These are phyloP conservation scores for Trichophyton schoenleinii DNA, from an alignment of 2,329 filamentous ascomycete species.

Conservation along the genomic window DNA sequence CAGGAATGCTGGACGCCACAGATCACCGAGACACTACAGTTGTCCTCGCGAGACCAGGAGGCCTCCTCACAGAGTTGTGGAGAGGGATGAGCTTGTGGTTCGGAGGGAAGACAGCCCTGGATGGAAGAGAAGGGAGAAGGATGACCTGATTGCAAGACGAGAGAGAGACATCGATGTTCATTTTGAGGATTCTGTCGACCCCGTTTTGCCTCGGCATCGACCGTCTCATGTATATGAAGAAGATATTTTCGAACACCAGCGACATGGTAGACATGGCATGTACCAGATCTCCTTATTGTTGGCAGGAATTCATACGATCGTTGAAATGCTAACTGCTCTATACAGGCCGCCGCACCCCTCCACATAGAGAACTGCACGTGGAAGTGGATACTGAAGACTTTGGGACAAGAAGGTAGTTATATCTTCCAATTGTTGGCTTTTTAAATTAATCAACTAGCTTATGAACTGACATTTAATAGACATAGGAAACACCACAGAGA, in stretches of 20 bases:
- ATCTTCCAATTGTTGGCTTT: constrained; percentile 11
- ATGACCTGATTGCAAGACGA: constrained; percentile 27
- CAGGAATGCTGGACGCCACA: neutral
- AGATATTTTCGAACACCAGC: constrained; percentile 79
- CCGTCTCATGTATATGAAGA: constrained; percentile 61
- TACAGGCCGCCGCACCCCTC: constrained; percentile 22
- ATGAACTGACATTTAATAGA: constrained; percentile 19
- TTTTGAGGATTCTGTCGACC: constrained; percentile 30
- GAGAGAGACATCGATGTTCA: constrained; percentile 22
- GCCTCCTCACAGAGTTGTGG: constrained; percentile 4
- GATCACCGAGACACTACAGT: constrained; percentile 6
- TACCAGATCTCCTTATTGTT: neutral
- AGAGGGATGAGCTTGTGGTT: constrained; percentile 19
- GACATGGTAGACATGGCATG: constrained; percentile 71
- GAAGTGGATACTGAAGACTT: constrained; percentile 40
- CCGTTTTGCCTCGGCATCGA: constrained; percentile 57
- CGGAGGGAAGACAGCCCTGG: constrained; percentile 12
- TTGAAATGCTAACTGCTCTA: neutral
- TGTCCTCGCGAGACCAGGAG: constrained; percentile 4
- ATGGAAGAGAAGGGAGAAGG: constrained; percentile 17
- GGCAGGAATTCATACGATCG: neutral
- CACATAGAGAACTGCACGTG: constrained; percentile 19
- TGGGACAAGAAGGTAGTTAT: constrained; percentile 40
- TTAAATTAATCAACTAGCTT: constrained; percentile 24
- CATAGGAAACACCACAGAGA: constrained; percentile 34